phyloP scores from a whole-genome alignment of 345 rosid genomes.

The Corymbia maculata region DNA sequence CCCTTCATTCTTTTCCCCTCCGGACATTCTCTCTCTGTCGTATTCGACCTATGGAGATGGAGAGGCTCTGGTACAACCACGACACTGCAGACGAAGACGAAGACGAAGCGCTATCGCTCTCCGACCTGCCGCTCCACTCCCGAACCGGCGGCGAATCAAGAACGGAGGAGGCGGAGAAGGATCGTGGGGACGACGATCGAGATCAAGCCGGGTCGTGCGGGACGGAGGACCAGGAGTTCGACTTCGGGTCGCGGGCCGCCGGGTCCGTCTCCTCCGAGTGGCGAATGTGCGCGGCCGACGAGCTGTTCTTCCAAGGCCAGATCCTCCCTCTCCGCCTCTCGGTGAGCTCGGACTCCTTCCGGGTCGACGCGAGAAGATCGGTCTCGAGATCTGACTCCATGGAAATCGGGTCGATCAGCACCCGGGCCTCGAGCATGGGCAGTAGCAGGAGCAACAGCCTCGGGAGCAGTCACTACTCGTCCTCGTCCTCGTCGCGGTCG shows the following conservation, averaged over 20 bases:
- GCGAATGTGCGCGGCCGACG: conserved; percentile 11
- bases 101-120: conserved; percentile 10
- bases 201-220: neutral
- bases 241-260: conserved; percentile 2
- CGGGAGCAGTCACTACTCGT: neutral
- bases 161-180: neutral
- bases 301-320: conserved; percentile 11
- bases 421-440: neutral
- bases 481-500: neutral
- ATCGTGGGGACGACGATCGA: neutral
- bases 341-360: neutral
- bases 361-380: neutral
- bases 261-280: neutral
- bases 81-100: neutral
- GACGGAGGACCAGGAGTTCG: conserved; percentile 4
- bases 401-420: conserved; percentile 3
- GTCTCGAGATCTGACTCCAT: conserved; percentile 4
- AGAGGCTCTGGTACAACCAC: neutral
- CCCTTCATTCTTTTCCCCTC: neutral
- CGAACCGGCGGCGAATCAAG: neutral
- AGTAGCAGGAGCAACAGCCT: conserved; percentile 10
- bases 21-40: neutral
- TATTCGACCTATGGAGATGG: neutral
- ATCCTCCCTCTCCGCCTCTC: conserved; percentile 8
- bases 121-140: neutral